These are phyloP conservation scores for Hylodesmum podocarpum DNA, from an alignment of 306 rosid species.

Conservation along the genomic window DNA sequence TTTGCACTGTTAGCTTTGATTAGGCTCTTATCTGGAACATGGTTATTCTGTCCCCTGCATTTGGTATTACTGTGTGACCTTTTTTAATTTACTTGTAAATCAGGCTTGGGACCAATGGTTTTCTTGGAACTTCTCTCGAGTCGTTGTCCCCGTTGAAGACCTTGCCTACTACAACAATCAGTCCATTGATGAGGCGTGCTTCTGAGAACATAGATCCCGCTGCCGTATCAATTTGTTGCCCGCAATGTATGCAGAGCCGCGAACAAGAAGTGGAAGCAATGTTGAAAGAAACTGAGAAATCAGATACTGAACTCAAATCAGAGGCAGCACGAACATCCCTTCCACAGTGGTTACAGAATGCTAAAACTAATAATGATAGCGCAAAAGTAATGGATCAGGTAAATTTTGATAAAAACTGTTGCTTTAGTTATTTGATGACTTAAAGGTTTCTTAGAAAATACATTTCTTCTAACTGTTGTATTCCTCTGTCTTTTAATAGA, in stretches of 20 bases:
- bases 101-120: constrained; percentile 83
- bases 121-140: constrained; percentile 75
- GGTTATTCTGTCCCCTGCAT: constrained; percentile 26
- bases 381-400: constrained; percentile 58
- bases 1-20: constrained; percentile 23
- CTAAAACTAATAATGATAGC: constrained; percentile 50
- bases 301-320: constrained; percentile 50
- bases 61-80: constrained; percentile 28
- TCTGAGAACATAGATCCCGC: constrained; percentile 61
- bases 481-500: constrained; percentile 41
- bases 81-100: constrained; percentile 18
- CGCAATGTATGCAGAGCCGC: constrained; percentile 56
- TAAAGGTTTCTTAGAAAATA: neutral
- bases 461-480: constrained; percentile 5
- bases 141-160: constrained; percentile 71
- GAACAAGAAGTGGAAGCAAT: constrained; percentile 63
- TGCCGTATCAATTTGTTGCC: constrained; percentile 56
- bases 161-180: constrained; percentile 45
- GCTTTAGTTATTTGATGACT: neutral
- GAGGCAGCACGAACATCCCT: constrained; percentile 53
- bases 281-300: constrained; percentile 59
- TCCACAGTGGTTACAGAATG: constrained; percentile 93
- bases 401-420: constrained; percentile 17
- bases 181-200: constrained; percentile 47
- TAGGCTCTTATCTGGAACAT: constrained; percentile 24